These are phyloP conservation scores for Diaporthe sp. DNA, from an alignment of 2,329 filamentous ascomycete species.

Conservation along the genomic window DNA sequence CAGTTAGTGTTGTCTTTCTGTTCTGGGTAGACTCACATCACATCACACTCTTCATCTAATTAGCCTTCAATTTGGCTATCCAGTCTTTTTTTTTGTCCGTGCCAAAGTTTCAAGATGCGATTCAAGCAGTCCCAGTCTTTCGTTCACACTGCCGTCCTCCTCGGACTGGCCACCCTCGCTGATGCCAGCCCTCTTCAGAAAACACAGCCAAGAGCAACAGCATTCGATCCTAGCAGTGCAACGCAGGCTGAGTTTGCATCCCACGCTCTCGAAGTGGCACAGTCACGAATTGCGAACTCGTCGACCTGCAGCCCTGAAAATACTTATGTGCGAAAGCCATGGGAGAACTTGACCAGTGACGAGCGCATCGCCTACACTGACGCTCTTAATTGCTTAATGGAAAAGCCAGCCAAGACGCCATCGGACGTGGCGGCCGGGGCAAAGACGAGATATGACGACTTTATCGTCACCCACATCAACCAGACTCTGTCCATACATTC, in stretches of 20 bases:
- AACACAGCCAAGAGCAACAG: background rate
- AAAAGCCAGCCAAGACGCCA: constrained; percentile 49
- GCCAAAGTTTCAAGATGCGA: background rate
- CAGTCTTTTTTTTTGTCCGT: background rate
- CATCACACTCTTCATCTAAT: background rate
- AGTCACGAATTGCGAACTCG: constrained; percentile 6
- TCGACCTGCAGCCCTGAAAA: constrained; percentile 19
- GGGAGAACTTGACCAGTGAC: constrained; percentile 18
- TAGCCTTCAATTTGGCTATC: background rate
- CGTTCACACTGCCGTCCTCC: background rate
- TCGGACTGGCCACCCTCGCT: constrained; percentile 1
- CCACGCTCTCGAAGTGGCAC: constrained; percentile 15
- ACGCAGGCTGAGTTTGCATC: constrained; percentile 7
- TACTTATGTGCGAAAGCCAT: background rate
- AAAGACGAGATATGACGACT: constrained; percentile 58
- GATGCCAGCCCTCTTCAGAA: background rate
- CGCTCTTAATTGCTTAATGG: constrained; percentile 55
- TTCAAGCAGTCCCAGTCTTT: constrained; percentile 3
- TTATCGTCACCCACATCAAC: constrained; percentile 63
- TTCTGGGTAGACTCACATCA: background rate
- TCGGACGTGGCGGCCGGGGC: constrained; percentile 51
- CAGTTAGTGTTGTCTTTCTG: background rate
- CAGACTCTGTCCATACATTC: constrained; percentile 59
- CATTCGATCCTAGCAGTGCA: constrained; percentile 9
- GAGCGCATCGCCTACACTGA: constrained; percentile 48